Conservation (phyloP, 768 basidiomycete species). For the Guyanaporus albipodus region DNA sequence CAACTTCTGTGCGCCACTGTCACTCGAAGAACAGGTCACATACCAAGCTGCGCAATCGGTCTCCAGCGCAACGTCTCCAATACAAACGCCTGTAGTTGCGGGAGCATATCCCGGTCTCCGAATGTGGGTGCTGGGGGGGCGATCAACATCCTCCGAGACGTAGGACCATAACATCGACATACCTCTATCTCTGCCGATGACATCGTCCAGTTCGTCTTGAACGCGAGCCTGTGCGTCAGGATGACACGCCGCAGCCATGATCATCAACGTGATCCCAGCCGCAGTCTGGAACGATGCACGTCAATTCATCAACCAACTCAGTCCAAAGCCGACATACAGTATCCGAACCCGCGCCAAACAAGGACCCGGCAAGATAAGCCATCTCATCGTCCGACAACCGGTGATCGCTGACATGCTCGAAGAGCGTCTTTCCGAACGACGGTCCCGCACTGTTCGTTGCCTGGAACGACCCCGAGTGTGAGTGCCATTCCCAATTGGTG, state of each 20-base stretch:
- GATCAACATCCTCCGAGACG: background rate
- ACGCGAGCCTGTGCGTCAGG: slow-evolving; percentile 46
- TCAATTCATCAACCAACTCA: too few relatives aligned
- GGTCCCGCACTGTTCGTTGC: slow-evolving; percentile 1
- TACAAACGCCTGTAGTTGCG: slow-evolving; percentile 34
- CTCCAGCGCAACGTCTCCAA: slow-evolving; percentile 36
- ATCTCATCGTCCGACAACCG: slow-evolving; percentile 49
- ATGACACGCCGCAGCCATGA: slow-evolving; percentile 48
- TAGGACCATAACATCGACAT: background rate
- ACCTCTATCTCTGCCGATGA: slow-evolving; percentile 39
- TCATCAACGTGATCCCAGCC: slow-evolving; percentile 43
- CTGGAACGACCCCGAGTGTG: slow-evolving; percentile 2
- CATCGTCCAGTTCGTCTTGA: slow-evolving; percentile 47
- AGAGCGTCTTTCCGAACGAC: slow-evolving; percentile 48
- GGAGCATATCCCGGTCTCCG: slow-evolving; percentile 29
- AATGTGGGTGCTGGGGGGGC: slow-evolving; percentile 31
- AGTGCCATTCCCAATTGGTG: too few relatives aligned
- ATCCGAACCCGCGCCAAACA: slow-evolving; percentile 59
- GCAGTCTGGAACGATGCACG: slow-evolving; percentile 33
- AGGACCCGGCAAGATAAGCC: slow-evolving; percentile 54
- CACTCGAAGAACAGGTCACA: background rate
- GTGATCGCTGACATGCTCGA: slow-evolving; percentile 46
- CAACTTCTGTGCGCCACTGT: background rate
- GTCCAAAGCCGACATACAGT: slow-evolving; percentile 32
- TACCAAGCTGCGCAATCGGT: slow-evolving; percentile 29